Base-by-base conservation (phyloP, 169 alveolate genomes). In the Eimeria falciformis region DNA sequence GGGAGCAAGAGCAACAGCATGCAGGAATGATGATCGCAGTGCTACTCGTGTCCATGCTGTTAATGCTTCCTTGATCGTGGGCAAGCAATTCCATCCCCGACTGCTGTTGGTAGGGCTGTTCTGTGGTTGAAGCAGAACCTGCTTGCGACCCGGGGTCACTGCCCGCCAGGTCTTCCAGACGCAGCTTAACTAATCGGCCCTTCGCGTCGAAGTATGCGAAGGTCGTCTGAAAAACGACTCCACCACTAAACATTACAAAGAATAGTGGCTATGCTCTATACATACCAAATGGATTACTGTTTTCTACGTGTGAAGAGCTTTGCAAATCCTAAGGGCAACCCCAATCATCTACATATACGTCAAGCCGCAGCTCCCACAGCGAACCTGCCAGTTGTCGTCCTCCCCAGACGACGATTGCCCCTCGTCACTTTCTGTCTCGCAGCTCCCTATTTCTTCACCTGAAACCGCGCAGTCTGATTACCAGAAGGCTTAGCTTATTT, bases 161-260 rank as follows among this genome's bases (percentile, higher is more conserved):
- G 45, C 86, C 65, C 58, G 75, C 37, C 27, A 79, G 33, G 18
- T 79, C 89, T 73, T 79, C 55, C 1, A 79, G 75, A 3, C 56
- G 71, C 37, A 79, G 40, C 62, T 78, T 65, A 7, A 79, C 94
- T 17, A 79, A 45, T 6, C 94, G 85, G 37, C 94, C 94, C 45
- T 90, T 81, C 46, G 79, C 46, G 78, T 81, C 94, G 12, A 78
- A 78, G 65, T 90, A 78, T 18, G 91, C 90, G 45, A 90, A 90
- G 29, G 77, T 25, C 17, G 78, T 79, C 94, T 90, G 91, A 78
- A 53, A 5, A 3, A 77, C 46, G 14, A 55, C 3, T 25, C 77
- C 89, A 79, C 46, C 18, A 46, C n/a, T 46, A 33, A 33, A 33
- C 40, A 33, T 33, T 33, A 33, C 40, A 33, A 33, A 33, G 40